Evolutionary conservation across 352 stramenopile genomes (phyloP).

Genomic region (Phytophthora fragariaefolia): DNA sequence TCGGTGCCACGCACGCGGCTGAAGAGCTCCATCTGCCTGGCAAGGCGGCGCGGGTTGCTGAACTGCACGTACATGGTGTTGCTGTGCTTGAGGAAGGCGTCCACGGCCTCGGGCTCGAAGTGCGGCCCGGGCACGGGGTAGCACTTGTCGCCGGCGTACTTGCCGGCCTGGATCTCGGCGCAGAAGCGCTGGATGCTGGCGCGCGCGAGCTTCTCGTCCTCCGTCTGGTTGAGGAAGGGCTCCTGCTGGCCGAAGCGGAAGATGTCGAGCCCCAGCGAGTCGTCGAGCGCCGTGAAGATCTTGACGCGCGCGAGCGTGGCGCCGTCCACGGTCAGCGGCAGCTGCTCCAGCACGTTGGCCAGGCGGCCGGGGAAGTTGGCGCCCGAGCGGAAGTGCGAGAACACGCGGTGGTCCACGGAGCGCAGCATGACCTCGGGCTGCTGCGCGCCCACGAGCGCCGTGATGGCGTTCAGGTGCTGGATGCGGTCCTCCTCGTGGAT

Average conservation of each 20-base stretch:
- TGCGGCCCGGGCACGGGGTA: slow-evolving; percentile 64
- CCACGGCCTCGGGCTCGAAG: slow-evolving; percentile 69
- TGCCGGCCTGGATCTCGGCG: slow-evolving; percentile 77
- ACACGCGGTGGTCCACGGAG: slow-evolving; percentile 76
- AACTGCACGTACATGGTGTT: slow-evolving; percentile 88
- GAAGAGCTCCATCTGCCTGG: slow-evolving; percentile 76
- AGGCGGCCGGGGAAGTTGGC: slow-evolving; percentile 79
- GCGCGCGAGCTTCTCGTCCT: slow-evolving; percentile 63
- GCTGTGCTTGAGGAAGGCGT: slow-evolving; percentile 69
- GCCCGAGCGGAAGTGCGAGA: slow-evolving; percentile 85
- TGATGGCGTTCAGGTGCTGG: slow-evolving; percentile 90
- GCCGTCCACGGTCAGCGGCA: slow-evolving; percentile 70
- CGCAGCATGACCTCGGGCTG: slow-evolving; percentile 86
- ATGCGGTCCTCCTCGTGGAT: slow-evolving; percentile 85
- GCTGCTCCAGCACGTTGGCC: slow-evolving; percentile 71
- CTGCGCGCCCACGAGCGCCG: slow-evolving; percentile 72
- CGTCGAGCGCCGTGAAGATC: slow-evolving; percentile 90
- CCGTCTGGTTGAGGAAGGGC: slow-evolving; percentile 67
- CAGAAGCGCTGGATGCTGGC: slow-evolving; percentile 71
- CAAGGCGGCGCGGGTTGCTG: slow-evolving; percentile 77
- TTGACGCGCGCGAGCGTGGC: slow-evolving; percentile 85
- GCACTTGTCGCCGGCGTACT: slow-evolving; percentile 57
- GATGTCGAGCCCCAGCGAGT: slow-evolving; percentile 86
- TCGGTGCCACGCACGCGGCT: slow-evolving; percentile 73
- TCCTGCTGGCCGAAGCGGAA: slow-evolving; percentile 87